These are phyloP conservation scores for Candida alai DNA, from an alignment of 805 yeast species.

Conservation along the genomic window DNA sequence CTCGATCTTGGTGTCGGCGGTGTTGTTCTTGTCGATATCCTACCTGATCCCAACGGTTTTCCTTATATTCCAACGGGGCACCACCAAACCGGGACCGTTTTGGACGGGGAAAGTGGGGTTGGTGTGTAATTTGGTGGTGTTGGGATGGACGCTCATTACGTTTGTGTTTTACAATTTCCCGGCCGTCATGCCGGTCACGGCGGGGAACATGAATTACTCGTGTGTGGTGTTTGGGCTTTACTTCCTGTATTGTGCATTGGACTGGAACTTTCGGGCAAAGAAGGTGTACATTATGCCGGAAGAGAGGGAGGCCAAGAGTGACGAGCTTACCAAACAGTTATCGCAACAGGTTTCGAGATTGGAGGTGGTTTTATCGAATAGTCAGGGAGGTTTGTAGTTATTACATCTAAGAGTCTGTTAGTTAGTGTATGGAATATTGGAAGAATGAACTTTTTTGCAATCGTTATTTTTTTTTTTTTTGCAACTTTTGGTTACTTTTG, in stretches of 20 bases:
- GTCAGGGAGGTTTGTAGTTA: too few relatives aligned
- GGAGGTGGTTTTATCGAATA: slow-evolving; percentile 17
- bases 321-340: slow-evolving; percentile 19
- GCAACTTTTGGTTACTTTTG: too few relatives aligned
- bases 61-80: slow-evolving; percentile 46
- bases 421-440: too few relatives aligned
- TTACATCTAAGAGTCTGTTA: too few relatives aligned
- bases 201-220: slow-evolving; percentile 65
- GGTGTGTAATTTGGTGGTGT: slow-evolving; percentile 45
- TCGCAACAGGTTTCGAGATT: slow-evolving; percentile 21
- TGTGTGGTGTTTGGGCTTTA: slow-evolving; percentile 39
- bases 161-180: slow-evolving; percentile 65
- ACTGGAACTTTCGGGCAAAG: slow-evolving; percentile 48
- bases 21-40: slow-evolving; percentile 54
- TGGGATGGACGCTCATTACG: slow-evolving; percentile 58
- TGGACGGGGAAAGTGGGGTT: slow-evolving; percentile 59
- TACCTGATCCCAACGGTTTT: slow-evolving; percentile 54
- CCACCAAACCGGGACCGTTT: slow-evolving; percentile 59
- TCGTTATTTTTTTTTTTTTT: too few relatives aligned
- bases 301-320: slow-evolving; percentile 18
- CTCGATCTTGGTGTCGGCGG: slow-evolving; percentile 59
- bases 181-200: slow-evolving; percentile 54
- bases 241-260: slow-evolving; percentile 39
- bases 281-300: slow-evolving; percentile 17
- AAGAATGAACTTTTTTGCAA: too few relatives aligned